Conservation (phyloP, 441 rosid genomes). For the Capsella rubella region DNA sequence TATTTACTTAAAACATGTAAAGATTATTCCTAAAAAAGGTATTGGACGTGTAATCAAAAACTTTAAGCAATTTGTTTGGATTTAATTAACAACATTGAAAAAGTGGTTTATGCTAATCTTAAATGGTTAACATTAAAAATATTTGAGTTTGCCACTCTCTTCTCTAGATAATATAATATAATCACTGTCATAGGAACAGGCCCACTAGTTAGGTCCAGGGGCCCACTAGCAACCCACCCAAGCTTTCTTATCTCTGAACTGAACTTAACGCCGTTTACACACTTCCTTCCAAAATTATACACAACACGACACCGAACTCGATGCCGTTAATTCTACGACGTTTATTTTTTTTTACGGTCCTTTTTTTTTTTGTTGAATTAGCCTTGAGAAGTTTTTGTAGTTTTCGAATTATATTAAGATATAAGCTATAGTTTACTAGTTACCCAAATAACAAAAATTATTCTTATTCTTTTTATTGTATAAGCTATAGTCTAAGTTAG, state of each 20-base stretch:
- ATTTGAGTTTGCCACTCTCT: not conserved
- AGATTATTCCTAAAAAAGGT: no score
- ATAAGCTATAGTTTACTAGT: no score
- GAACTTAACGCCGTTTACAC: constrained; percentile 39
- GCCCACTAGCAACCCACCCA: constrained; percentile 16
- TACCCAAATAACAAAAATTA: no score
- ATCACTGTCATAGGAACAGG: constrained; percentile 14
- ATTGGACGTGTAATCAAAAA: not conserved
- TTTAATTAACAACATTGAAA: not conserved
- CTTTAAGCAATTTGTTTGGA: not conserved
- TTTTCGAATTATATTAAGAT: no score
- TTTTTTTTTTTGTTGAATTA: no score
- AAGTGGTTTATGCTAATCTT: constrained; percentile 10
- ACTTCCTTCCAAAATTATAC: not conserved
- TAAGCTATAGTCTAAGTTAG: constrained; percentile 21
- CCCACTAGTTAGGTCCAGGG: constrained; percentile 31
- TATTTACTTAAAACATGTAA: not conserved
- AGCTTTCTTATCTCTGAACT: constrained; percentile 25
- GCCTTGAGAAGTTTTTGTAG: no score
- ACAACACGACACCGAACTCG: not conserved
- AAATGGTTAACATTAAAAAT: no score
- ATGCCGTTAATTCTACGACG: constrained; percentile 6
- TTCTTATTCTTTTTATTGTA: not conserved
- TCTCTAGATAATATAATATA: constrained; percentile 7
- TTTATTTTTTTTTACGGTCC: not conserved